Conservation (phyloP, 1,284 basidiomycete genomes). For the Melampsora larici-populina region DNA sequence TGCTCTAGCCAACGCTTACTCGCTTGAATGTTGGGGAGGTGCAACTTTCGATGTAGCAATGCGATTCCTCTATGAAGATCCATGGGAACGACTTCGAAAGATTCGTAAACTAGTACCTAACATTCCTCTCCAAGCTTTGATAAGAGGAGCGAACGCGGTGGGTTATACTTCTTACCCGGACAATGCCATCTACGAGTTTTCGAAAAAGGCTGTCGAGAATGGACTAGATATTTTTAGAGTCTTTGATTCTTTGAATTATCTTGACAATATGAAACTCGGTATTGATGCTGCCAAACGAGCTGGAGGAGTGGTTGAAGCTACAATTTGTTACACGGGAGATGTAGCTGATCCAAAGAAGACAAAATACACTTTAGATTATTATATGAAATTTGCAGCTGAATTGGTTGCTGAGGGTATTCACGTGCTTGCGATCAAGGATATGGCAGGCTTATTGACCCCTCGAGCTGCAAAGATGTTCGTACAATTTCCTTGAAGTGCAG, state of each 20-base stretch:
- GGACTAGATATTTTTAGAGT: conserved; percentile 99
- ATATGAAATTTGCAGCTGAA: conserved; percentile 90
- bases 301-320: too few relatives aligned
- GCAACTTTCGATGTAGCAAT: conserved; percentile 99
- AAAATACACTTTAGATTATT: conserved; percentile 98
- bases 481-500: conserved; percentile 33
- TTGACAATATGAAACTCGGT: conserved; percentile 96
- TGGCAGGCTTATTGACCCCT: conserved; percentile 97
- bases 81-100: conserved; percentile 94
- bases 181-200: conserved; percentile 92
- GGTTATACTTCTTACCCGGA: conserved; percentile 97
- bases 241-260: conserved; percentile 98
- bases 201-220: conserved; percentile 84
- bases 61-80: conserved; percentile 99
- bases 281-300: too few relatives aligned
- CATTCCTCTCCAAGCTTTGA: conserved; percentile 99
- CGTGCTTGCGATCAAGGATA: conserved; percentile 97
- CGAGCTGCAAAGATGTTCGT: conserved; percentile 79
- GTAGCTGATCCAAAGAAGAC: conserved; percentile 90
- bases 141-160: too few relatives aligned
- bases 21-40: conserved; percentile 98
- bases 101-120: conserved; percentile 96
- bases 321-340: conserved; percentile 98
- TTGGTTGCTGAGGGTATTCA: conserved; percentile 95
- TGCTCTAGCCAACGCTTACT: too few relatives aligned